Percentiles rank a stretch among this genome's conserved stretches.
Evolutionary conservation across 306 rosid genomes (phyloP).

Genomic region (Sesbania bispinosa): DNA sequence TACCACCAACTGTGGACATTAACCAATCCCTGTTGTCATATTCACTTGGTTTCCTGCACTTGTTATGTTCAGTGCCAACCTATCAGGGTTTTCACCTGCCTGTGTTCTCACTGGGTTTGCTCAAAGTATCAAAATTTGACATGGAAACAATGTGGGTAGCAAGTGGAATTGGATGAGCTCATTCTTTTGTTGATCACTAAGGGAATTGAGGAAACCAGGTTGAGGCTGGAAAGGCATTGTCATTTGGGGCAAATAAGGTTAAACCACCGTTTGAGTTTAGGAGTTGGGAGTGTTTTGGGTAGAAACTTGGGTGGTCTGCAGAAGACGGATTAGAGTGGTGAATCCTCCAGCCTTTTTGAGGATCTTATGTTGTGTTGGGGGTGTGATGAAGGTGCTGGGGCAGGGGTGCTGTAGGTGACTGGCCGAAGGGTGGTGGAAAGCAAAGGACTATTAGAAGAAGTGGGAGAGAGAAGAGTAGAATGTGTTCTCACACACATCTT

Average conservation of each 20-base stretch:
- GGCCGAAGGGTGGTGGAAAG: slow-evolving; percentile 24
- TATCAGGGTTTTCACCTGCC: slow-evolving; percentile 52
- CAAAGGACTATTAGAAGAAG: slow-evolving; percentile 17
- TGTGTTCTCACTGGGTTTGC: slow-evolving; percentile 72
- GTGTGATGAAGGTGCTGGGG: slow-evolving; percentile 40
- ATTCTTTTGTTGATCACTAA: slow-evolving; percentile 54
- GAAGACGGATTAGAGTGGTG: slow-evolving; percentile 56
- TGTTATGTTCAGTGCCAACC: slow-evolving; percentile 58
- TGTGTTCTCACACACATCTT: slow-evolving; percentile 17
- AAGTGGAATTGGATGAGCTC: slow-evolving; percentile 68
- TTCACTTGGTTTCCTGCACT: slow-evolving; percentile 63
- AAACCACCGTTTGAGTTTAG: slow-evolving; percentile 47
- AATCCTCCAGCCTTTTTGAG: slow-evolving; percentile 58
- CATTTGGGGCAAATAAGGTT: slow-evolving; percentile 59
- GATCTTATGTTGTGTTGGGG: slow-evolving; percentile 54
- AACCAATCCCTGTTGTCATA: slow-evolving; percentile 55
- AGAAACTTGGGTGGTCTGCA: slow-evolving; percentile 53
- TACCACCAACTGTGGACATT: slow-evolving; percentile 59
- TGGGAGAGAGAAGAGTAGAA: slow-evolving; percentile 15
- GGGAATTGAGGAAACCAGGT: slow-evolving; percentile 65
- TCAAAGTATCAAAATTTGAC: slow-evolving; percentile 60
- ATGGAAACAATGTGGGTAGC: slow-evolving; percentile 43
- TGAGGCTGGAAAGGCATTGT: slow-evolving; percentile 59
- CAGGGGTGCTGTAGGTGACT: slow-evolving; percentile 44
- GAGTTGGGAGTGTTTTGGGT: slow-evolving; percentile 60